Conservation (phyloP, 371 early-diverging fungal genomes). For the Mucor irregularis region DNA sequence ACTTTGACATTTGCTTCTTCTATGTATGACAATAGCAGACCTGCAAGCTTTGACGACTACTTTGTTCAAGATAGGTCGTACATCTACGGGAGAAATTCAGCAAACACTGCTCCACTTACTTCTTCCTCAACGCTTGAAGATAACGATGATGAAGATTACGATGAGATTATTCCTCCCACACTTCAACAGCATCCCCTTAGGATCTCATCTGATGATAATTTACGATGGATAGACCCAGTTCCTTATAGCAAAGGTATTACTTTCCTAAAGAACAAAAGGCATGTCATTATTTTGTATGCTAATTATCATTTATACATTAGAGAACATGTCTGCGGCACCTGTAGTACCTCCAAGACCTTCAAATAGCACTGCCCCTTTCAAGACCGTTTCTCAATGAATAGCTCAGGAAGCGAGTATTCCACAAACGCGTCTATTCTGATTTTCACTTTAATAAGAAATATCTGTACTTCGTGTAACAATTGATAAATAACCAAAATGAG, state of each 20-base stretch:
- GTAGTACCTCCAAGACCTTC: constrained; percentile 19
- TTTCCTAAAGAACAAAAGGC: constrained; percentile 7
- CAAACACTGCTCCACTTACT: constrained; percentile 9
- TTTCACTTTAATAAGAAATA: too few species aligned
- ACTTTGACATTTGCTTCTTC: constrained; percentile 19
- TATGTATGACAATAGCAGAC: constrained; percentile 21
- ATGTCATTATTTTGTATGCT: background rate
- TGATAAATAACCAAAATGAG: too few species aligned
- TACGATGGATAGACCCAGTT: too few species aligned
- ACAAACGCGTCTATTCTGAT: background rate
- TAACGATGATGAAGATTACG: constrained; percentile 10
- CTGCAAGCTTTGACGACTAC: constrained; percentile 43
- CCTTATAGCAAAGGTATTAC: background rate
- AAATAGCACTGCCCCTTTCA: background rate
- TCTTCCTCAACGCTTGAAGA: constrained; percentile 20
- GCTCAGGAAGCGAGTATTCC: background rate
- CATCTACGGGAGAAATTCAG: constrained; percentile 11
- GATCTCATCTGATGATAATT: constrained; percentile 9
- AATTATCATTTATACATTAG: background rate
- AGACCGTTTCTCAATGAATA: background rate
- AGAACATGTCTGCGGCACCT: constrained; percentile 3
- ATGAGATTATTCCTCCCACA: constrained; percentile 2
- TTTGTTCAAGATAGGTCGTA: constrained; percentile 1
- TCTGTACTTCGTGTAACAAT: too few species aligned
- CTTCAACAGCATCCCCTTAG: background rate